Conservation (phyloP, 495 filamentous ascomycete genomes). For the Hyaloscypha variabilis region DNA sequence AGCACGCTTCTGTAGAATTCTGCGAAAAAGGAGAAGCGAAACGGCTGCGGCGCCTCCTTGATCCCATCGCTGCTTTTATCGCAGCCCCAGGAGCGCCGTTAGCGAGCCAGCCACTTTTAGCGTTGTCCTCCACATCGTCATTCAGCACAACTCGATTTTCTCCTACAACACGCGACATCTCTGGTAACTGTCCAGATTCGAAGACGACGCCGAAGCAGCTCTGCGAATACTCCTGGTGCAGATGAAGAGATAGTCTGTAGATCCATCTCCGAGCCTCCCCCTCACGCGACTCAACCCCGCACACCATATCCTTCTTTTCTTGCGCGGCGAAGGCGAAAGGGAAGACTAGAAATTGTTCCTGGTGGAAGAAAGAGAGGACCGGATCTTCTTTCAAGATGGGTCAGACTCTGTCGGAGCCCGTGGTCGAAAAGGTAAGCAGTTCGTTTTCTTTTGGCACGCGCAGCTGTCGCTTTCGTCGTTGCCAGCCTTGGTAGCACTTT, state of each 20-base stretch:
- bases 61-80: neutral
- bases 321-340: constrained; percentile 3
- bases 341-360: constrained; percentile 2
- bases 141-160: constrained; percentile 1
- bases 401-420: constrained; percentile 98
- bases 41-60: neutral
- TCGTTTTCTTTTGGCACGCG: constrained; percentile 2
- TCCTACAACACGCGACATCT: constrained; percentile 22
- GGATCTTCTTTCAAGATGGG: constrained; percentile 65
- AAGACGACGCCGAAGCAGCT: neutral
- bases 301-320: constrained; percentile 19
- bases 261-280: constrained; percentile 5
- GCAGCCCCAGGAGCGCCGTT: neutral
- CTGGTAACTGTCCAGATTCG: constrained; percentile 1
- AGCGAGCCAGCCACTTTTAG: neutral
- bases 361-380: constrained; percentile 13
- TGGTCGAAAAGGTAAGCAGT: constrained; percentile 91
- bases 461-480: constrained; percentile 13
- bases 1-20: neutral
- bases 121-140: neutral
- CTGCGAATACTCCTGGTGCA: constrained; percentile 15
- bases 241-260: constrained; percentile 22
- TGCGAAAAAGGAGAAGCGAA: neutral
- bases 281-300: constrained; percentile 24
- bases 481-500: constrained; percentile 4